Evolutionary conservation across 2,329 filamentous ascomycete genomes (phyloP).

Genomic region (Fulvia fulva): DNA sequence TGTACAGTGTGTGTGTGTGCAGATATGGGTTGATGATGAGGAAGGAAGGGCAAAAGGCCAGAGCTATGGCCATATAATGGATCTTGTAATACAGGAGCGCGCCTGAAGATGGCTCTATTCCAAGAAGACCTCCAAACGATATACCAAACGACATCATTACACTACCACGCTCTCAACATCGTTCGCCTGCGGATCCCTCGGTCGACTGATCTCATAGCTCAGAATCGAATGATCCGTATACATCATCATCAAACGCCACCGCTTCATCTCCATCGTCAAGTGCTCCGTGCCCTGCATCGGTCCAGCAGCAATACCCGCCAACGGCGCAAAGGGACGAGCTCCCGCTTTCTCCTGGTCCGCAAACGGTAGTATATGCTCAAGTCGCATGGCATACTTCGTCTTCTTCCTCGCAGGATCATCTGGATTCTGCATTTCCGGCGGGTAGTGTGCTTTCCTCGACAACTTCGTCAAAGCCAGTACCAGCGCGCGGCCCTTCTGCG

Average conservation of each 20-base stretch:
- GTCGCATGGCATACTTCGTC: conserved; percentile 45
- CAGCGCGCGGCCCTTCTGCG: conserved; percentile 61
- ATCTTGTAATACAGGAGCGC: neutral
- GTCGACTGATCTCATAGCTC: conserved; percentile 60
- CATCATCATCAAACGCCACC: conserved; percentile 67
- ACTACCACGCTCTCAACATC: conserved; percentile 18
- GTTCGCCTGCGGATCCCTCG: conserved; percentile 16
- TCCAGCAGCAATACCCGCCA: conserved; percentile 66
- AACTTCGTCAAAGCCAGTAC: conserved; percentile 57
- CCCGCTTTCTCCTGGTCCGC: conserved; percentile 49
- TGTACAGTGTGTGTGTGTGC: neutral
- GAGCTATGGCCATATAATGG: neutral
- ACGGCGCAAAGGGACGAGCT: conserved; percentile 46
- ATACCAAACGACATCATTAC: neutral
- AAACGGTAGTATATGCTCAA: conserved; percentile 56
- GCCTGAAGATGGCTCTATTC: neutral
- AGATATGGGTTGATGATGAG: neutral
- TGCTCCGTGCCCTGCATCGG: conserved; percentile 53
- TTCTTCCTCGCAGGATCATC: conserved; percentile 11
- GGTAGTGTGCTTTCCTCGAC: conserved; percentile 11
- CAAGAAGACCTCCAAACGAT: neutral
- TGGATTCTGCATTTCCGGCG: conserved; percentile 10
- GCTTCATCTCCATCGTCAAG: conserved; percentile 35
- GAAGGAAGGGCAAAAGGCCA: neutral
- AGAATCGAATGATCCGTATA: conserved; percentile 67